Evolutionary conservation across 768 basidiomycete species (phyloP).

Genomic region (Agaricus blazei): DNA sequence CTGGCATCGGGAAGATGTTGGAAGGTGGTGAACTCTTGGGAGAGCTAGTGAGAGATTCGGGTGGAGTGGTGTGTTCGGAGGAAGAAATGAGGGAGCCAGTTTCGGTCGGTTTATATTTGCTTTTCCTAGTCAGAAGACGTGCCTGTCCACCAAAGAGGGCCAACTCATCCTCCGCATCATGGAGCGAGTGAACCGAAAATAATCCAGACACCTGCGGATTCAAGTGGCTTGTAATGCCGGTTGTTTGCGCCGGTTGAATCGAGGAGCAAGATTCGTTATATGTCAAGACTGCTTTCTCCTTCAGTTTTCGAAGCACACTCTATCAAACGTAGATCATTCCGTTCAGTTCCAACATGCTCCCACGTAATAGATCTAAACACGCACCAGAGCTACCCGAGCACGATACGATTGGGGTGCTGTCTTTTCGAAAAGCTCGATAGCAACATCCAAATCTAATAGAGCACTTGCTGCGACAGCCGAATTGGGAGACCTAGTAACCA

Average conservation of each 20-base stretch:
- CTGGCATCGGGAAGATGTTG: constrained; percentile 14
- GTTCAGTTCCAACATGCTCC: background rate
- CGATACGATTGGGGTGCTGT: constrained; percentile 39
- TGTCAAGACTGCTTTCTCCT: constrained; percentile 37
- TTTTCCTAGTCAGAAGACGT: constrained; percentile 32
- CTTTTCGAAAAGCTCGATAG: constrained; percentile 41
- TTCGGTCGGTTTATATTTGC: constrained; percentile 15
- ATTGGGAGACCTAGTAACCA: constrained; percentile 53
- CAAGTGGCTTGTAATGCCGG: background rate
- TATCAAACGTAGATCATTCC: constrained; percentile 12
- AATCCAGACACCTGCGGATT: constrained; percentile 7
- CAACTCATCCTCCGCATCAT: constrained; percentile 40
- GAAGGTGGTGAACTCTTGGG: background rate
- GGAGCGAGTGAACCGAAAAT: constrained; percentile 15
- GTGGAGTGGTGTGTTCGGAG: background rate
- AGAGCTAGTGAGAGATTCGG: background rate
- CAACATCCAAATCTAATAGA: constrained; percentile 41
- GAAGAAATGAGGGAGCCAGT: background rate
- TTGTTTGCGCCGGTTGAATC: constrained; percentile 4
- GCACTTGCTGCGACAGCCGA: constrained; percentile 46
- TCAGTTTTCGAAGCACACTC: constrained; percentile 39
- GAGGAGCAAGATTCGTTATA: constrained; percentile 24
- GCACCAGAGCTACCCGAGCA: constrained; percentile 42
- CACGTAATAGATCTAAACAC: constrained; percentile 8
- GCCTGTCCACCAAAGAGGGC: constrained; percentile 53